Evolutionary conservation across 805 yeast genomes (phyloP), one percentile per base, ranked within the genome.

Genomic region (Suhomyces sp.): DNA sequence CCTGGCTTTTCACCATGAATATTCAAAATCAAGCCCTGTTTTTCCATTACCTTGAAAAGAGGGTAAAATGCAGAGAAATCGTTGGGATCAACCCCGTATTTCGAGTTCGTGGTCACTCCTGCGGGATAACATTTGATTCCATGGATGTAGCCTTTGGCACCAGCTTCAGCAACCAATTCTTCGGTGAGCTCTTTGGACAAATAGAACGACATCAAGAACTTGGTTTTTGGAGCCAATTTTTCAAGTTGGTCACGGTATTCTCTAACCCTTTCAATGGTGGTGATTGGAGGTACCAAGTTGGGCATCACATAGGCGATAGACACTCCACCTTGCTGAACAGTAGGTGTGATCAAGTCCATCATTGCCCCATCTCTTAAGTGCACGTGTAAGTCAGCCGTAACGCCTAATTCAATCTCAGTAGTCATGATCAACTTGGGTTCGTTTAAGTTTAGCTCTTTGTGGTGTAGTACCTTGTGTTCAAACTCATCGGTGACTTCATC

Each of bases 71-170:
- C 79, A 31, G 83, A 76, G 62, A 93, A 93, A 53, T 91, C 95
- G 50, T 88, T 87, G 16, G 95, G 95, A 58, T 85, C 93, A 16
- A 93, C 96, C 33, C 98, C 98, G 3, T 82, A 85, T 31, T 76
- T 62, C 7, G 96, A 88, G 65, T 93, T 93, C 25, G 99, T 93
- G n/a, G 99, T 93, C 20, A 93, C 99, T 28, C 99, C 99, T 2
- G 98, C 97, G 26, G 99, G 99, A 59, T 93, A 93, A 58, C 96
- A 88, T 60, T 93, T 93, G 47, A 93, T 87, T 38, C 99, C 99
- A 19, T 79, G 71, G 36, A 91, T 79, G 24, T 78, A 79, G 2
- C 81, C 81, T 12, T 63, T 51, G 36, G 69, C 55, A 6, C 90
- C 95, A 22, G 97, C 98, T 43, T 78, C 75, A 36, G 76, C 79